Evolutionary conservation across 2,329 filamentous ascomycete species (phyloP), one percentile per base, ranked within the genome.

Genomic region (Fusarium hainanense): DNA sequence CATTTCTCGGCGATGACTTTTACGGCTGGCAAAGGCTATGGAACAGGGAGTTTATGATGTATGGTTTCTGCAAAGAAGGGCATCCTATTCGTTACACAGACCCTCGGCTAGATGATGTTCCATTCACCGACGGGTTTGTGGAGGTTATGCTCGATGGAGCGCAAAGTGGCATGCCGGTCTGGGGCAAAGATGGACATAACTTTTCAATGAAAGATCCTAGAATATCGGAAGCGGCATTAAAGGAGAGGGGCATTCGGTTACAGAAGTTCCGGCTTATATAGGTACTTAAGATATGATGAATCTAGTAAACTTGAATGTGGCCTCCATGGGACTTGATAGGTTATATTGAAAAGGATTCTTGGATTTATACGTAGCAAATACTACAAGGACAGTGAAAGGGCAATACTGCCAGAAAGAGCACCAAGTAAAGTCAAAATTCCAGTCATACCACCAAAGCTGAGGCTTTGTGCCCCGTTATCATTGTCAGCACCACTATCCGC

Each of bases 341-440:
- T 11, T n/a, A 0, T 3, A n/a, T 11, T 2, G 34, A 37, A n/a
- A 18, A 37, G 16, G 9, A 10, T 3, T 3, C 9, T 10, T n/a
- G 9, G 10, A 11, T 11, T 37, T 37, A 7, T n/a, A n/a, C 18
- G 10, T 37, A 12, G 3, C 5, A 1, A n/a, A 1, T n/a, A 11
- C 4, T 37, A 37, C 12, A 37, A 10, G 4, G 20, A 18, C 6
- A 62, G 10, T 14, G n/a, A 23, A 47, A 40, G 7, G 4, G 46
- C 9, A n/a, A 48, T 18, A 43, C 42, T 25, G 5, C 28, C 37
- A 16, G 27, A 10, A 34, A 58, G 7, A 46, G 27, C 7, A 13
- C 21, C 12, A 12, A 50, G 10, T 21, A 67, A 7, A n/a, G 25
- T 41, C 11, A 51, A 13, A 2, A 50, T 5, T 9, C 27, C 34